phyloP scores from a whole-genome alignment of 1,139 yeast species.

The Blastobotrys petasosporus region DNA sequence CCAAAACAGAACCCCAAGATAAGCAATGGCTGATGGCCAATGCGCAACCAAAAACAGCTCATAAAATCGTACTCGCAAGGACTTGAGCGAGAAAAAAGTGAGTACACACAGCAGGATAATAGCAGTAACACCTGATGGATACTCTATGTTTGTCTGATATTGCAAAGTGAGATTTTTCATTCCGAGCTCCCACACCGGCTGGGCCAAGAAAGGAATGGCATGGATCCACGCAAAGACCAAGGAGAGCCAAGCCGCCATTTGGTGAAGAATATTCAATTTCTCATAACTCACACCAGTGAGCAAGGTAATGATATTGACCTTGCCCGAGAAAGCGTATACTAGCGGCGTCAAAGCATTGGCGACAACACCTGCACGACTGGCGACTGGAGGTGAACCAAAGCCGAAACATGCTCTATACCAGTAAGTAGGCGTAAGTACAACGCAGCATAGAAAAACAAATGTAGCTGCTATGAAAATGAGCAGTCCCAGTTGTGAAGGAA shows the following conservation, averaged over 20 bases:
- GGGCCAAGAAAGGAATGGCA: constrained; percentile 48
- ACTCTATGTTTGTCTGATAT: constrained; percentile 16
- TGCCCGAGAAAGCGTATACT: constrained; percentile 55
- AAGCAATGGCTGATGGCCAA: constrained; percentile 55
- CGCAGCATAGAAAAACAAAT: constrained; percentile 43
- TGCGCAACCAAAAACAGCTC: constrained; percentile 53
- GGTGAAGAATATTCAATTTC: constrained; percentile 53
- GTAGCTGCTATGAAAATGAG: constrained; percentile 39
- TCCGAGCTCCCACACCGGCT: constrained; percentile 49
- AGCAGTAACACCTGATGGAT: constrained; percentile 38
- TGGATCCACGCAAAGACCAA: constrained; percentile 49
- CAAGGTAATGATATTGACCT: constrained; percentile 53
- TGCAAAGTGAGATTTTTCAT: constrained; percentile 14
- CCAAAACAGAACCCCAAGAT: constrained; percentile 47
- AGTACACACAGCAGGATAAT: constrained; percentile 43
- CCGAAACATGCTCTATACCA: constrained; percentile 53
- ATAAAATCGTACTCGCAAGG: constrained; percentile 42
- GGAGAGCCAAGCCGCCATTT: constrained; percentile 49
- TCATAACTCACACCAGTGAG: constrained; percentile 59
- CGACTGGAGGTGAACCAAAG: constrained; percentile 63
- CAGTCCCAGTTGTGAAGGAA: constrained; percentile 50
- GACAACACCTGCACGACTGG: constrained; percentile 54
- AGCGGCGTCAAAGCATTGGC: constrained; percentile 51
- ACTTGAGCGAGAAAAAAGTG: constrained; percentile 43
- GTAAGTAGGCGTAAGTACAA: constrained; percentile 45